Evolutionary conservation across 306 rosid species (phyloP).

Genomic region (Erythrophleum fordii): DNA sequence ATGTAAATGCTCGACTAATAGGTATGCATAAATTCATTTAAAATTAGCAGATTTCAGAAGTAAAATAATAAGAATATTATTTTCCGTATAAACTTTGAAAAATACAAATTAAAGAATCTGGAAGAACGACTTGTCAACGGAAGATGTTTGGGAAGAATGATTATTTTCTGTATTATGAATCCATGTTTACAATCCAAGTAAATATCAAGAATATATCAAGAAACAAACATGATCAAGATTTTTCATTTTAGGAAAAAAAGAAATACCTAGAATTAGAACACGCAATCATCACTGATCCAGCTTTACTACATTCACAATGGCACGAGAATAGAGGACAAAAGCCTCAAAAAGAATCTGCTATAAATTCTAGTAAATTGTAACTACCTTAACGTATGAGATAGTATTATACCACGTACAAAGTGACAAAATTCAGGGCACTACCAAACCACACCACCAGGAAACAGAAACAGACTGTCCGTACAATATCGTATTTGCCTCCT

Average conservation of each 20-base stretch:
- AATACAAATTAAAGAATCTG: background rate
- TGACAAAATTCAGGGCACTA: slow-evolving; percentile 52
- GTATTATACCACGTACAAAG: slow-evolving; percentile 53
- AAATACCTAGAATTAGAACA: slow-evolving; percentile 35
- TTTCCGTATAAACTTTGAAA: background rate
- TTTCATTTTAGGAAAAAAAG: background rate
- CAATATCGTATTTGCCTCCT: slow-evolving; percentile 45
- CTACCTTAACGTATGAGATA: slow-evolving; percentile 60
- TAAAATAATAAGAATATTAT: background rate
- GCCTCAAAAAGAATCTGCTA: slow-evolving; percentile 68
- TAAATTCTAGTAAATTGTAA: slow-evolving; percentile 44
- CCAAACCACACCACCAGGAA: slow-evolving; percentile 63
- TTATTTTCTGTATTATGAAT: slow-evolving; percentile 22
- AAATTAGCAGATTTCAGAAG: background rate
- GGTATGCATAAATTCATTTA: background rate
- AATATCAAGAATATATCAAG: slow-evolving; percentile 27
- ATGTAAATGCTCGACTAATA: too few species aligned
- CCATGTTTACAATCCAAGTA: slow-evolving; percentile 43
- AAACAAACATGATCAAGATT: slow-evolving; percentile 14
- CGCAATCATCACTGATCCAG: slow-evolving; percentile 36
- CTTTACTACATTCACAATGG: slow-evolving; percentile 58
- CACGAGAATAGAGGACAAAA: slow-evolving; percentile 33
- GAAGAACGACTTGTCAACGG: background rate
- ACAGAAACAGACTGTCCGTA: slow-evolving; percentile 64
- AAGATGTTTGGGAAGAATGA: background rate